These are phyloP conservation scores for Mycena epipterygia DNA, from an alignment of 768 basidiomycete genomes.

Conservation along the genomic window DNA sequence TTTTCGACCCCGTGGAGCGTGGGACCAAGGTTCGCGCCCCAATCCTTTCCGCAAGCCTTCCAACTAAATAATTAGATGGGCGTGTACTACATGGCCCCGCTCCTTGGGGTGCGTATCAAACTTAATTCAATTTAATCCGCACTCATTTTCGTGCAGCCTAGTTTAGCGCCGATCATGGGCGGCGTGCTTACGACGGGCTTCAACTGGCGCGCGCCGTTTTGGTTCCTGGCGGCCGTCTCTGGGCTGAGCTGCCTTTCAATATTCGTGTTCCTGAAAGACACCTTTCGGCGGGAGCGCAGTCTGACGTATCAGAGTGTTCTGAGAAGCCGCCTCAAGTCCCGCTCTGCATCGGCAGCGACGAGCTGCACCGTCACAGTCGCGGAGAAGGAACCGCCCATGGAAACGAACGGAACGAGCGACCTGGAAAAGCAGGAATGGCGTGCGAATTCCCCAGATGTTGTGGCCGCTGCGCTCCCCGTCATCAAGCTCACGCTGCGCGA, in stretches of 20 bases:
- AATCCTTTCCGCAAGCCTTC: not conserved
- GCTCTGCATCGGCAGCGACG: conserved; percentile 1
- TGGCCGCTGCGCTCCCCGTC: conserved; percentile 31
- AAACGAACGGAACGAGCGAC: conserved; percentile 5
- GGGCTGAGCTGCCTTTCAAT: conserved; percentile 69
- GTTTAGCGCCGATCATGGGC: conserved; percentile 80
- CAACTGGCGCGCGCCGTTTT: conserved; percentile 87
- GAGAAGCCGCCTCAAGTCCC: conserved; percentile 53
- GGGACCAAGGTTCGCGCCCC: conserved; percentile 65
- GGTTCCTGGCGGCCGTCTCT: conserved; percentile 80
- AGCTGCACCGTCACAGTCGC: conserved; percentile 21
- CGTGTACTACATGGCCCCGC: conserved; percentile 83
- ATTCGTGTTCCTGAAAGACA: conserved; percentile 81
- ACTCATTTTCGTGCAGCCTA: conserved; percentile 28
- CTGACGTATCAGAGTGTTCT: conserved; percentile 81
- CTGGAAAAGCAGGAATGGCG: conserved; percentile 41
- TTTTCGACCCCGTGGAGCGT: conserved; percentile 80
- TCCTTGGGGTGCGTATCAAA: conserved; percentile 67
- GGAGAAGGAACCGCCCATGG: conserved; percentile 19
- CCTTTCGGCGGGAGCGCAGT: conserved; percentile 87
- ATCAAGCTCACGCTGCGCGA: conserved; percentile 74
- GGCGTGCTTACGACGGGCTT: conserved; percentile 76
- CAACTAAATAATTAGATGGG: conserved; percentile 65
- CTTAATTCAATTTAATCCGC: not conserved
- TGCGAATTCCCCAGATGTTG: conserved; percentile 29